Percentiles rank a stretch among this genome's conserved stretches.
Conservation (phyloP, 2,329 filamentous ascomycete genomes). For the Fusarium succisae region DNA sequence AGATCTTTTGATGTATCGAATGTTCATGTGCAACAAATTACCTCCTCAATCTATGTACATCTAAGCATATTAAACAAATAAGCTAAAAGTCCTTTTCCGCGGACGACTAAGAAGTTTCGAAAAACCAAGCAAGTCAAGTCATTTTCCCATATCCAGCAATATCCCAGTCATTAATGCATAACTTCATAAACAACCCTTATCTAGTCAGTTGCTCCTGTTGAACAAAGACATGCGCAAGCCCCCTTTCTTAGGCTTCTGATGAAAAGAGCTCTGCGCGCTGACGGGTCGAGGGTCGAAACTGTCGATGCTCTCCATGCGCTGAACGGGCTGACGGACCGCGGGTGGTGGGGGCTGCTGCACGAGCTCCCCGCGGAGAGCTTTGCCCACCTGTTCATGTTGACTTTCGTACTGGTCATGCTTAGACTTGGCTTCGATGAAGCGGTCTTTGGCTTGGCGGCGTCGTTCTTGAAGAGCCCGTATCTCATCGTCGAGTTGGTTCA, state of each 20-base stretch:
- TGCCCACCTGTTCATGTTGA: conserved; percentile 54
- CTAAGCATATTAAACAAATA: conserved; percentile 26
- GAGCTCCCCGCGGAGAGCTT: conserved; percentile 54
- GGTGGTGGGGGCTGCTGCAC: conserved; percentile 10
- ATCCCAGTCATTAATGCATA: conserved; percentile 29
- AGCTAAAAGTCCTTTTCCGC: conserved; percentile 1
- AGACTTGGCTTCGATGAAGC: conserved; percentile 53
- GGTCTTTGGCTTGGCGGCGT: conserved; percentile 52
- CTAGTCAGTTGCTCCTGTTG: conserved; percentile 26
- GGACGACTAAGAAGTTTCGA: neutral
- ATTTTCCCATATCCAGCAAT: conserved; percentile 5
- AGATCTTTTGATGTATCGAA: neutral
- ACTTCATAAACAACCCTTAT: conserved; percentile 21
- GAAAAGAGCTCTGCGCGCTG: conserved; percentile 35
- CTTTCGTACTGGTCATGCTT: conserved; percentile 57
- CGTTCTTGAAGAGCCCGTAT: conserved; percentile 53
- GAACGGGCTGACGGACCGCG: conserved; percentile 12
- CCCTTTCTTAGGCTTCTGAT: conserved; percentile 28
- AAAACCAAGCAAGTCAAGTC: neutral
- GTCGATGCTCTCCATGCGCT: conserved; percentile 37
- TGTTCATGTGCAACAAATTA: neutral
- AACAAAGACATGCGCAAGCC: conserved; percentile 38
- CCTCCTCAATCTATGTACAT: neutral
- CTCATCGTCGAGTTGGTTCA: conserved; percentile 56
- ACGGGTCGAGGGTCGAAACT: conserved; percentile 36